Evolutionary conservation across 2,329 filamentous ascomycete species (phyloP), one percentile per base, ranked within the genome.

Genomic region (Cercospora nicotianae): DNA sequence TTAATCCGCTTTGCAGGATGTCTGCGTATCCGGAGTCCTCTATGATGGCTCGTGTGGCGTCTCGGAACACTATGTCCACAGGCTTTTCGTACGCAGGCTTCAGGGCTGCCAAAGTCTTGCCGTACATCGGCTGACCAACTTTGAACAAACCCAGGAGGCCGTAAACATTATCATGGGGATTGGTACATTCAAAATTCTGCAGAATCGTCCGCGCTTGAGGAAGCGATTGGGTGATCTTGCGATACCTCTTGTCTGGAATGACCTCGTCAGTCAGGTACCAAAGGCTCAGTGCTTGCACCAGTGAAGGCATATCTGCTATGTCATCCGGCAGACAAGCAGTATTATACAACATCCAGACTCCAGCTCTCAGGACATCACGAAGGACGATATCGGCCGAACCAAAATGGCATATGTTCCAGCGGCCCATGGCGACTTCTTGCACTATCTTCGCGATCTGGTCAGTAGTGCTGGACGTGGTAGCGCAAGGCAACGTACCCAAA

Each of bases 361-460:
- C 42, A 0, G 5, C 42, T n/a, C 20, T 48, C 16, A 48, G 42
- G 16, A 48, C 42, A 18, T 48, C 42, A 1, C 16, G 16, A 0
- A 48, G 42, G 7, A 20, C 16, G 2, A 48, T n/a, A 1, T n/a
- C 16, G 9, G 16, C 16, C 1, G 16, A 2, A 3, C 42, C 42
- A 20, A 48, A 48, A 16, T 48, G 42, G 9, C 42, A 48, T 48
- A 63, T 36, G 10, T 20, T 63, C 13, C n/a, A 31, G 6, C 13
- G 23, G 1, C 53, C 63, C 30, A 65, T 53, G 9, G 57, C 53
- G n/a, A 23, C 53, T 51, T 65, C 63, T 31, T 65, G 63, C 31
- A 33, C 31, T 33, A 30, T 26, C 23, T n/a, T n/a, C n/a, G n/a
- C n/a, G n/a, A n/a, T n/a, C n/a, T n/a, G n/a, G n/a, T n/a, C n/a